A percentile compares a stretch with the other conserved stretches of the same genome.
Evolutionary conservation across 768 basidiomycete genomes (phyloP).

Genomic region (Dioszegia crocea): DNA sequence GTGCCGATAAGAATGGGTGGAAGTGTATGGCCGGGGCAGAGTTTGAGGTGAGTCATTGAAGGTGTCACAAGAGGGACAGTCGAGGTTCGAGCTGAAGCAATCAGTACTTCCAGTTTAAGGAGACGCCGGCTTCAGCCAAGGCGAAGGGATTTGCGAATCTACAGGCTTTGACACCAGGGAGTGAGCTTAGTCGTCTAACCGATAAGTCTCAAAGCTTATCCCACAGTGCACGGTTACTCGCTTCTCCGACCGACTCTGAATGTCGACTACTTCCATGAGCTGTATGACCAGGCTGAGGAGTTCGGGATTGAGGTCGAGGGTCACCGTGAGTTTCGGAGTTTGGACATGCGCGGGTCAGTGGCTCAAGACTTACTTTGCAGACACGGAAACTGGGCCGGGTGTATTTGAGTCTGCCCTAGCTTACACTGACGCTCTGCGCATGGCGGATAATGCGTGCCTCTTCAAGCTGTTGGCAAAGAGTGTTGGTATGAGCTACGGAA

Average conservation of each 20-base stretch:
- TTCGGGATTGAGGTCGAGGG: slow-evolving; percentile 82
- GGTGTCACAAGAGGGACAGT: not conserved
- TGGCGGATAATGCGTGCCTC: slow-evolving; percentile 61
- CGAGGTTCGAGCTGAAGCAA: not conserved
- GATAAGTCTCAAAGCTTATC: not conserved
- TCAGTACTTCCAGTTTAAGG: slow-evolving; percentile 53
- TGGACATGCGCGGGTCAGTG: not conserved
- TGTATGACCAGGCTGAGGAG: slow-evolving; percentile 64
- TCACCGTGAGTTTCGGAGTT: slow-evolving; percentile 59
- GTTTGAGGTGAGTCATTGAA: slow-evolving; percentile 79
- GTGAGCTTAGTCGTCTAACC: slow-evolving; percentile 54
- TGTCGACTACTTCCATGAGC: slow-evolving; percentile 77
- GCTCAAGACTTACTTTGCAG: slow-evolving; percentile 13
- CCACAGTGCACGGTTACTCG: slow-evolving; percentile 91
- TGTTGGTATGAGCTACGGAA: slow-evolving; percentile 77
- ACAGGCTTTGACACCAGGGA: slow-evolving; percentile 82
- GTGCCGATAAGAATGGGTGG: slow-evolving; percentile 53
- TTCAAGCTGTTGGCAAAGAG: slow-evolving; percentile 93
- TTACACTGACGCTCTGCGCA: slow-evolving; percentile 46
- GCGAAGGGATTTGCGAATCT: slow-evolving; percentile 74
- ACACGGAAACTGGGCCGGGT: slow-evolving; percentile 52
- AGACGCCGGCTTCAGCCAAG: slow-evolving; percentile 70
- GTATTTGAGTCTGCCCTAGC: slow-evolving; percentile 51
- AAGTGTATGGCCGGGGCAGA: slow-evolving; percentile 82
- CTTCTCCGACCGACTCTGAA: slow-evolving; percentile 85